Evolutionary conservation across 129 eudicot species (phyloP).

Genomic region (Flaveria robusta): DNA sequence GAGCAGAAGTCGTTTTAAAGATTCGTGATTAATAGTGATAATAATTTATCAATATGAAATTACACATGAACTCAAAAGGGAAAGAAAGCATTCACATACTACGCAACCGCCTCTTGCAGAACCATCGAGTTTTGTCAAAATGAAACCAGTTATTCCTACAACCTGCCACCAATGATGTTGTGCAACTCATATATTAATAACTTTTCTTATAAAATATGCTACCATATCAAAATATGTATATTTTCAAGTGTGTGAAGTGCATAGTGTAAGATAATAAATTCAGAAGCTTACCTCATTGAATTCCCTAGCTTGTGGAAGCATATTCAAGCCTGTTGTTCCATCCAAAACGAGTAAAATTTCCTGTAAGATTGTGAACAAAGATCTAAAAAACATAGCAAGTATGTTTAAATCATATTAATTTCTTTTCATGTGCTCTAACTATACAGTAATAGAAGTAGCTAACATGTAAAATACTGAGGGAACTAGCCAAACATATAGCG

Average conservation of each 20-base stretch:
- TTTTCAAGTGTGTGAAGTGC: neutral
- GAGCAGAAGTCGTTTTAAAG: conserved; percentile 1
- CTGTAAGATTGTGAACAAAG: conserved; percentile 37
- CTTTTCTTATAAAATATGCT: conserved; percentile 9
- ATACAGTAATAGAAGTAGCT: neutral
- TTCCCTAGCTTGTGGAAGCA: conserved; percentile 99
- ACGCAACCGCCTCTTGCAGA: conserved; percentile 98
- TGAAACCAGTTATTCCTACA: conserved; percentile 90
- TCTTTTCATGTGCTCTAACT: neutral
- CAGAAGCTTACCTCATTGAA: conserved; percentile 69
- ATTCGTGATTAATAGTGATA: neutral
- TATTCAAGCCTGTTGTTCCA: conserved; percentile 96
- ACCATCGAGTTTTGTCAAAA: conserved; percentile 96
- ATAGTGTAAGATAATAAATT: neutral
- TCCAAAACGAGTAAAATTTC: conserved; percentile 92
- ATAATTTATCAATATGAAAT: neutral
- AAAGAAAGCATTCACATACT: conserved; percentile 46
- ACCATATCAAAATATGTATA: neutral
- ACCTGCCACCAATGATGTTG: conserved; percentile 52
- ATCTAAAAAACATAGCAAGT: neutral
- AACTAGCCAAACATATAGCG: neutral
- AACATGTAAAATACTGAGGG: conserved; percentile 7
- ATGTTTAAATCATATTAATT: neutral
- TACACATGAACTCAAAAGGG: neutral
- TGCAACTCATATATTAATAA: conserved; percentile 2